Evolutionary conservation across 2,329 filamentous ascomycete genomes (phyloP).

Genomic region (Cladosporium phlei): DNA sequence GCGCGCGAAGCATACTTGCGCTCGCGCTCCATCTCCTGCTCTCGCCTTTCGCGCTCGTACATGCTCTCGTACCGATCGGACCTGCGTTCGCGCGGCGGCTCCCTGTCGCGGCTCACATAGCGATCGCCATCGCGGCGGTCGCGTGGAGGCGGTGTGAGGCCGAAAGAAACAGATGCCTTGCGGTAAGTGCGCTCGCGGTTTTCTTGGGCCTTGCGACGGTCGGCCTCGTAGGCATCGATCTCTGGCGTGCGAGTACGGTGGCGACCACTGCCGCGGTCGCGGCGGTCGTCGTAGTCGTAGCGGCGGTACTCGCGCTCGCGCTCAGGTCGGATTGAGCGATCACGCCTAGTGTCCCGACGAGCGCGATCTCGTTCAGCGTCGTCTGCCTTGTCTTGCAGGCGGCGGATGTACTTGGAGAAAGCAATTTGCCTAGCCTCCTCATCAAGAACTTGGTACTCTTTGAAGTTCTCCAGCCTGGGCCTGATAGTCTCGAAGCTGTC

Average conservation of each 20-base stretch:
- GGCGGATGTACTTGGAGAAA: constrained; percentile 87
- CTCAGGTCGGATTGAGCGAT: constrained; percentile 36
- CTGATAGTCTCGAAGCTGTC: constrained; percentile 90
- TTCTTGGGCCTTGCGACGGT: constrained; percentile 86
- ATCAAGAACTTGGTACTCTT: constrained; percentile 80
- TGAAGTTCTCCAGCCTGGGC: constrained; percentile 69
- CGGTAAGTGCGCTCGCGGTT: constrained; percentile 92
- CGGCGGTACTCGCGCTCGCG: constrained; percentile 36
- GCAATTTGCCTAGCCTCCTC: constrained; percentile 78
- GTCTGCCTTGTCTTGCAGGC: constrained; percentile 86
- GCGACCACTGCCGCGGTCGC: constrained; percentile 36
- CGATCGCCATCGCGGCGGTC: constrained; percentile 24
- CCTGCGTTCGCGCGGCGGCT: constrained; percentile 19
- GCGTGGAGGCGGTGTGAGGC: constrained; percentile 33
- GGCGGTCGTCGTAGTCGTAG: constrained; percentile 43
- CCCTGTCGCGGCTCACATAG: constrained; percentile 31
- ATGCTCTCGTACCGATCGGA: constrained; percentile 40
- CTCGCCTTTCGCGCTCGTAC: constrained; percentile 81
- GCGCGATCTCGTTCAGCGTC: constrained; percentile 61
- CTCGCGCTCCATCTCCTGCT: constrained; percentile 86
- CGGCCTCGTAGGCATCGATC: constrained; percentile 88
- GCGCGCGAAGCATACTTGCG: constrained; percentile 76
- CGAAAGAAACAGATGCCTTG: constrained; percentile 51
- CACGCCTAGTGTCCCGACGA: constrained; percentile 34
- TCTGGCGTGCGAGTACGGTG: constrained; percentile 70